Conservation (phyloP, 495 filamentous ascomycete genomes). For the Bathelium albidoporum region DNA sequence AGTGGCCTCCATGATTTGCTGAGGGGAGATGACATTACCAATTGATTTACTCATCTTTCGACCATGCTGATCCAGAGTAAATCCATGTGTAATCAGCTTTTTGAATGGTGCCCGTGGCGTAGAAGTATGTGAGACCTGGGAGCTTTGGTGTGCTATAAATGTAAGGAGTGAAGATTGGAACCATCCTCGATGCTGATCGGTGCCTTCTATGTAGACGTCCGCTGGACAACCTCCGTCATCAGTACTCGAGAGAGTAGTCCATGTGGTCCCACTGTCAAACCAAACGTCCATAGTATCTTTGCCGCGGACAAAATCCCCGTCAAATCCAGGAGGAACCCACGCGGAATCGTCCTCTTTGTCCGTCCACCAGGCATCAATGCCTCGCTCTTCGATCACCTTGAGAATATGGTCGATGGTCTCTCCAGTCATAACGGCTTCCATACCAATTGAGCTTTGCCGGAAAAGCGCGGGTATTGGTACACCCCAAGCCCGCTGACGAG, state of each 20-base stretch:
- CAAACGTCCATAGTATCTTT: constrained; percentile 99
- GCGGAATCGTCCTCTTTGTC: constrained; percentile 59
- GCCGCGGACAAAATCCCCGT: constrained; percentile 53
- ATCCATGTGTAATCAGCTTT: constrained; percentile 85
- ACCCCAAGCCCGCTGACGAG: constrained; percentile 93
- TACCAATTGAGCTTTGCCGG: constrained; percentile 42
- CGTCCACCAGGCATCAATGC: constrained; percentile 89
- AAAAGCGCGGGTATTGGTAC: constrained; percentile 92
- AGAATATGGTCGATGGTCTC: constrained; percentile 81
- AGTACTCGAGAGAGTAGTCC: constrained; percentile 48
- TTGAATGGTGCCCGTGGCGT: constrained; percentile 56
- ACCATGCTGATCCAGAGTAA: constrained; percentile 76
- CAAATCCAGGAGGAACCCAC: constrained; percentile 58
- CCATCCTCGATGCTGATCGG: constrained; percentile 95
- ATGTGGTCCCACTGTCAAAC: constrained; percentile 97
- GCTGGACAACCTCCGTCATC: constrained; percentile 29
- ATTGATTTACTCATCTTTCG: constrained; percentile 98
- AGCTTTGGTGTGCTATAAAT: constrained; percentile 52
- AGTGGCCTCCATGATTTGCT: constrained; percentile 72
- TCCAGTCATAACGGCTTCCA: constrained; percentile 60
- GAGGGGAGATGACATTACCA: constrained; percentile 77
- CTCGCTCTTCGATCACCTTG: constrained; percentile 58
- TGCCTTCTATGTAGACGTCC: constrained; percentile 88
- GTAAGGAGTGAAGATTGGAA: constrained; percentile 99
- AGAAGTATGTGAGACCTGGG: constrained; percentile 21